Conservation (phyloP, 2,329 filamentous ascomycete species). For the Fusarium dimerum region DNA sequence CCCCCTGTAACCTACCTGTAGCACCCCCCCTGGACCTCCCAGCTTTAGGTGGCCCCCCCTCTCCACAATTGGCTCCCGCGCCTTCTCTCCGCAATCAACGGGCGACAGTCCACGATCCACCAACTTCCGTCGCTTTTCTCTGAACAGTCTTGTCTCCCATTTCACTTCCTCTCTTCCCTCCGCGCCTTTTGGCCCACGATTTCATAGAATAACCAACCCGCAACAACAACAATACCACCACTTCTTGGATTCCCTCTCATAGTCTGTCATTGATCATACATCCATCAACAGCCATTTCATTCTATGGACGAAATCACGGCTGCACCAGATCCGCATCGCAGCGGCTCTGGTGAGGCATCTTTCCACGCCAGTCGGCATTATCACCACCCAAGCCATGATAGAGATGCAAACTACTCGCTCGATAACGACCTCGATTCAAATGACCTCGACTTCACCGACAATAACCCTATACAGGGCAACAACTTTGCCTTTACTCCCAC, state of each 20-base stretch:
- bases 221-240: constrained; percentile 1
- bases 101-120: constrained; percentile 1
- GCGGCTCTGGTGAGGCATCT: constrained; percentile 19
- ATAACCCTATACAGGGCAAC: constrained; percentile 36
- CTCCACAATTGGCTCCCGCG: constrained; percentile 11
- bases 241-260: too few relatives aligned
- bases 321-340: constrained; percentile 20
- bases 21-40: too few relatives aligned
- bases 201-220: constrained; percentile 4
- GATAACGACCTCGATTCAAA: constrained; percentile 4
- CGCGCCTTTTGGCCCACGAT: neutral
- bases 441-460: constrained; percentile 29
- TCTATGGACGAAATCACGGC: constrained; percentile 35
- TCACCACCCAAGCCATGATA: constrained; percentile 5
- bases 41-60: neutral
- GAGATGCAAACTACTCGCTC: constrained; percentile 2
- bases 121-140: neutral
- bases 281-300: constrained; percentile 3
- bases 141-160: neutral
- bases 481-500: constrained; percentile 56
- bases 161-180: constrained; percentile 1
- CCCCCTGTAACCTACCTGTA: too few relatives aligned
- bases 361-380: constrained; percentile 9
- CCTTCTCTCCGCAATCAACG: constrained; percentile 21
- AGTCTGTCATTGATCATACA: neutral